Evolutionary conservation across 2,329 filamentous ascomycete genomes (phyloP), one percentile per base, ranked within the genome.

Genomic region (Westerdykella ornata): DNA sequence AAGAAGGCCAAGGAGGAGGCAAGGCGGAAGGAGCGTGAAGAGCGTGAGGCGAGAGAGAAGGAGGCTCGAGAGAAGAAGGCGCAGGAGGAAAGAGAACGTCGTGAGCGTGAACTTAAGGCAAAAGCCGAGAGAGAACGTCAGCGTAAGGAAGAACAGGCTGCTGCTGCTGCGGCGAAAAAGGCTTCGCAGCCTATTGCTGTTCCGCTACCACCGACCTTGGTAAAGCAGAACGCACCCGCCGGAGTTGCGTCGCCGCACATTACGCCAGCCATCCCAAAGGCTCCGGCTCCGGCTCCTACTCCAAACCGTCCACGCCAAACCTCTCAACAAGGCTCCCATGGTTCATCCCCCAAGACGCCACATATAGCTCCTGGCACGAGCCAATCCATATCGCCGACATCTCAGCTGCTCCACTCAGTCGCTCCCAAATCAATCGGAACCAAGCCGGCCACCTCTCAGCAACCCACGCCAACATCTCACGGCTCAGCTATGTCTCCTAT

Each of bases 211-310:
- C 69, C 74, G 33, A 74, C 72, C 37, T 57, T 80, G 38, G 67
- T 73, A 30, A 72, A 78, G 51, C 73, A 77, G 42, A 74, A 70
- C 20, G 64, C 62, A 16, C 66, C 68, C 22, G 68, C 70, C 13
- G 69, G 68, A 44, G 75, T 83, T 49, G 79, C 81, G 36, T 96
- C 90, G 13, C 90, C 90, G 6, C 86, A 88, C 60, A 77, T 90
- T 38, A 92, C 86, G 26, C 90, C 92, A 6, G 82, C 81, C 18
- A 69, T 94, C 35, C 82, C 88, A 11, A 95, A 95, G 63, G 30
- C 30, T 26, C 22, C 22, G 12, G 82, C 30, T 26, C 22, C 22
- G 12, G 82, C 82, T 15, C 81, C 88, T 4, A 89, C 86, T 11
- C 86, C 88, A 7, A 83, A 81, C 49, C 84, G 85, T 47, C 77